Evolutionary conservation across 441 rosid genomes (phyloP).

Genomic region (Erysimum pusillum): DNA sequence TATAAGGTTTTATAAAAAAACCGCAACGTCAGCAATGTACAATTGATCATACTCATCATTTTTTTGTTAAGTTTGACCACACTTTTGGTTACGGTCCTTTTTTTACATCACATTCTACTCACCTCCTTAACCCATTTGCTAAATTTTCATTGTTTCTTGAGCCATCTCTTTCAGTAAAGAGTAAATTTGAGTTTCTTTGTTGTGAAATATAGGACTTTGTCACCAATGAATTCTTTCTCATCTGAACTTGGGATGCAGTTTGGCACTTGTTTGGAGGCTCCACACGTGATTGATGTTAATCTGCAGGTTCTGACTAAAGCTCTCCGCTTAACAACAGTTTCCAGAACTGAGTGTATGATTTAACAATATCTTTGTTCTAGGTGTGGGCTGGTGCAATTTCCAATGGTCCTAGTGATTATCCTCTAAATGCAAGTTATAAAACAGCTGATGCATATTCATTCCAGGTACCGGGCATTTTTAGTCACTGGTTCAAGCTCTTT

Average conservation of each 20-base stretch:
- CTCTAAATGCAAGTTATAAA: slow-evolving; percentile 90
- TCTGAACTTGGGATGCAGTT: slow-evolving; percentile 96
- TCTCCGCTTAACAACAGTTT: slow-evolving; percentile 36
- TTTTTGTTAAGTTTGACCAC: not conserved
- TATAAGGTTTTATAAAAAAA: slow-evolving; percentile 1
- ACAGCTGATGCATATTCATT: slow-evolving; percentile 83
- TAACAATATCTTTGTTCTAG: slow-evolving; percentile 57
- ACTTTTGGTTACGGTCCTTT: not conserved
- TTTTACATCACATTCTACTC: slow-evolving; percentile 12
- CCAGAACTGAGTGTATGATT: slow-evolving; percentile 30
- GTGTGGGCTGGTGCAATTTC: slow-evolving; percentile 85
- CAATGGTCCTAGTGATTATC: slow-evolving; percentile 78
- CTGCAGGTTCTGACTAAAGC: slow-evolving; percentile 68
- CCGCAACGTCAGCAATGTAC: slow-evolving; percentile 1
- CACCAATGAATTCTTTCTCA: slow-evolving; percentile 94
- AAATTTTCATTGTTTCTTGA: slow-evolving; percentile 23
- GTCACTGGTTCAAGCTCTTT: slow-evolving; percentile 25
- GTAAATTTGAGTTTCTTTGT: slow-evolving; percentile 32
- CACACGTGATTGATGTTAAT: slow-evolving; percentile 88
- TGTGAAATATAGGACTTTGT: slow-evolving; percentile 73
- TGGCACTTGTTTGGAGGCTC: slow-evolving; percentile 96
- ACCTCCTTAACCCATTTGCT: slow-evolving; percentile 32
- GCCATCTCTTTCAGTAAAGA: slow-evolving; percentile 35
- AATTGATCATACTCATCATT: slow-evolving; percentile 1
- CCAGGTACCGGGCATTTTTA: slow-evolving; percentile 67